Base-by-base conservation (phyloP, 768 basidiomycete genomes). In the Hydnum rufescens region DNA sequence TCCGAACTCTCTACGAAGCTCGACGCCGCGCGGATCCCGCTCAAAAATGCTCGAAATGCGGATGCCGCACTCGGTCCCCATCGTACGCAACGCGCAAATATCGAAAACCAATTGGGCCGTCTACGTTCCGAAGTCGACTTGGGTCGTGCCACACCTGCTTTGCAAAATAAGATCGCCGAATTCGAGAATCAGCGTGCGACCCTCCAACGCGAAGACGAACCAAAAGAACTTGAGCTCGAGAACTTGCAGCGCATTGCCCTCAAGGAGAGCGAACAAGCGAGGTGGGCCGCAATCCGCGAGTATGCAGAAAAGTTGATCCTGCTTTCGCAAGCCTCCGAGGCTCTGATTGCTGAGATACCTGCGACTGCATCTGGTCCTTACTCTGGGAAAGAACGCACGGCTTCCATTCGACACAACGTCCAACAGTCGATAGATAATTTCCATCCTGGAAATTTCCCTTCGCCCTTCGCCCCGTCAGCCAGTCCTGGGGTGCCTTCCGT, bases 271-370 rank as follows among this genome's bases (percentile, higher is more conserved):
- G 86, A 88, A 61, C 67, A 70, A 44, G 62, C 69, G 39, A 87
- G 84, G 58, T 89, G 87, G 84, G 75, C 80, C 42, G 86, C 86
- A 6, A 65, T 87, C 49, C 72, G 76, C 61, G 86, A 88, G 85
- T 89, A 80, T 54, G 82, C 75, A 44, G 86, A 89, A 63, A 89
- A 88, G 62, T 65, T 89, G 3, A 66, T 78, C 1, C 68, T 89
- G 3, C 62, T 88, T 4, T 72, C 82, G 3, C 80, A 88, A 64
- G 82, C 80, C 3, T 75, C 79, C 1, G 64, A 70, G 4, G 73
- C 77, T 18, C 71, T 87, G 49, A 63, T 84, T 46, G 67, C 65
- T 0, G 80, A 69, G 1, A 67, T 88, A 42, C 57, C 82, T n/a
- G 83, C 86, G 2, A 81, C 86, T 13, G 70, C 73, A 0, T 44